Base-by-base conservation (phyloP, 345 rosid species). In the Microcos paniculata region DNA sequence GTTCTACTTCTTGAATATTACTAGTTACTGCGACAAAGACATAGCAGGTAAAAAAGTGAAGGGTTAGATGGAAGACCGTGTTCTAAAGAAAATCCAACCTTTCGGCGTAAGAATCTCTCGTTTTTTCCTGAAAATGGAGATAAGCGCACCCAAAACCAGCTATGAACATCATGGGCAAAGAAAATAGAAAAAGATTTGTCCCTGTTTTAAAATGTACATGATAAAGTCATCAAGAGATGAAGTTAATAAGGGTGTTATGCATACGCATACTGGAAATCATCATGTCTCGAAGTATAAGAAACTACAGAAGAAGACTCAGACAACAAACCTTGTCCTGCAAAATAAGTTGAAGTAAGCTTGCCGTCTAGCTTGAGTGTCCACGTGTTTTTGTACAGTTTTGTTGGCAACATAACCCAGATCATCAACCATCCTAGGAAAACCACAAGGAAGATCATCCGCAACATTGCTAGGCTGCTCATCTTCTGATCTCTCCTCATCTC, bases 111-210 rank as follows among this genome's bases (percentile, higher is more conserved):
- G 77, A 69, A 26, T 14, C 55, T 71, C 61, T 74, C 4, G 79
- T 65, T 70, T 78, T 81, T 74, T 82, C 85, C 79, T 80, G 81
- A 52, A 84, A 69, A 80, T 91, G 93, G 75, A 91, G 87, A 84
- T 85, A 85, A 58, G 87, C 42, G 68, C 96, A 87, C 57, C 92
- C 91, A 49, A 87, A 67, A 62, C 71, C 78, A 61, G 94, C 88
- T 52, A 91, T 81, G 64, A 88, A 76, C 89, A 90, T 85, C 73
- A 88, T 68, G 2, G 98, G 96, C 66, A 84, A 77, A 4, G 93
- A 80, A 35, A 88, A 87, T 43, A 91, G 85, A 71, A 93, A 81
- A 51, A 91, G 86, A 71, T 88, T 89, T 58, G 43, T 81, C 19
- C 94, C 97, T 92, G 82, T n/a, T 8, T n/a, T n/a, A n/a, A 35